Base-by-base conservation (phyloP, 257 asterid genomes). In the Lavandula angustifolia region DNA sequence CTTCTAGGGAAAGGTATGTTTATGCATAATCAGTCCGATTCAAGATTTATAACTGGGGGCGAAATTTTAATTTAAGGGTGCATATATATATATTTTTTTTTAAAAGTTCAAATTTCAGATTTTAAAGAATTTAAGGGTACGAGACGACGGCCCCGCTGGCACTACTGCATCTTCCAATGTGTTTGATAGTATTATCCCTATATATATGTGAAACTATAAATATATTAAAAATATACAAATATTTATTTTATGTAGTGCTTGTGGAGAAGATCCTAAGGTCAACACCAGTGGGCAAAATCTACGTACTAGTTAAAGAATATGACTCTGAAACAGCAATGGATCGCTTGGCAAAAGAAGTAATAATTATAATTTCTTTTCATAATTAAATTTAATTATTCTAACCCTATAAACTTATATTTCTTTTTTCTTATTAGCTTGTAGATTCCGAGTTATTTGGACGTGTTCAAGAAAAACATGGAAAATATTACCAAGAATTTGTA, bases 1-100 rank as follows among this genome's bases (percentile, higher is more conserved):
- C 80, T 82, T 29, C 73, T 85, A 5, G 92, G 81, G n/a, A 85
- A 85, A 82, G 92, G 89, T 76, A 56, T 44, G 41, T 17, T 6
- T 13, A 43, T 17, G 14, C 0, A 29, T 29, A 3, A 3, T 51
- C 9, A 6, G 27, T 2, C 27, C 1, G 27, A 22, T 22, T 22
- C 27, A 22, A 22, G 27, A 22, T 22, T 22, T 22, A 22, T 22
- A 22, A 22, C 27, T 22, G 27, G 27, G 27, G 27, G 27, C 27
- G 27, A 22, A 22, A 22, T 22, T 22, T 22, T 22, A 22, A 22
- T 22, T 22, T 22, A 22, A 0, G 7, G 9, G 7, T 41, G n/a
- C 0, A 9, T 41, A 8, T 1, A 9, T 41, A 8, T 41, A 8
- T 9, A 0, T 10, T 41, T 22, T 34, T 34, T 34, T 34, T 1